Conservation (phyloP, 345 rosid species). For the Ailanthus altissimus region DNA sequence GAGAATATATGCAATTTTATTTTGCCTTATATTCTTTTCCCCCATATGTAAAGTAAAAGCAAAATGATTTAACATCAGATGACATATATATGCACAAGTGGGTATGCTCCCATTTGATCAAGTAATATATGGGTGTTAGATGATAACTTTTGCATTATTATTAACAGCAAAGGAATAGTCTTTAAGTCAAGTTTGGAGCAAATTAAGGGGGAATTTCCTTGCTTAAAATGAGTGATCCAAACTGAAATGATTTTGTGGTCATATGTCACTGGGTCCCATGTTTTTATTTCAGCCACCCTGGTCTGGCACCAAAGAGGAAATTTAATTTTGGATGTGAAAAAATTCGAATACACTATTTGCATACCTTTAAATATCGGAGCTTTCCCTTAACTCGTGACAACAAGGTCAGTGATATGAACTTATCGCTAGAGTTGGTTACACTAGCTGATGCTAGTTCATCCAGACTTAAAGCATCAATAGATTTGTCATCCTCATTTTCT, state of each 20-base stretch:
- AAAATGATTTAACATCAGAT: not conserved
- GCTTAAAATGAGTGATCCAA: not conserved
- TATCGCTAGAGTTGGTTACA: slow-evolving; percentile 73
- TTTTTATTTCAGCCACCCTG: not conserved
- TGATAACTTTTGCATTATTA: not conserved
- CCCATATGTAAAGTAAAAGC: not conserved
- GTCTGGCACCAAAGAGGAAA: not conserved
- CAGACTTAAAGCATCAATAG: slow-evolving; percentile 71
- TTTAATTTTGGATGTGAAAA: slow-evolving; percentile 1
- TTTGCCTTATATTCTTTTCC: not conserved
- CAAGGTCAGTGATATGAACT: slow-evolving; percentile 64
- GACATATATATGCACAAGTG: not conserved
- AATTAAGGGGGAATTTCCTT: not conserved
- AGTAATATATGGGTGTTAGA: not conserved
- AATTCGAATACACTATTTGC: not conserved
- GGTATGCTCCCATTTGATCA: not conserved
- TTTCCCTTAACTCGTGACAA: slow-evolving; percentile 71
- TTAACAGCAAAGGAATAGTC: not conserved
- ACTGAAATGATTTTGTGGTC: not conserved
- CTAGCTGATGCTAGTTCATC: slow-evolving; percentile 76
- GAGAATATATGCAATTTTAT: not conserved
- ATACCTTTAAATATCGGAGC: slow-evolving; percentile 92
- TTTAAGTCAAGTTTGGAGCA: not conserved
- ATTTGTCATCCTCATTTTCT: slow-evolving; percentile 72
- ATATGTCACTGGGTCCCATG: not conserved